Base-by-base conservation (phyloP, 2,329 filamentous ascomycete genomes). In the Coniella vitis region DNA sequence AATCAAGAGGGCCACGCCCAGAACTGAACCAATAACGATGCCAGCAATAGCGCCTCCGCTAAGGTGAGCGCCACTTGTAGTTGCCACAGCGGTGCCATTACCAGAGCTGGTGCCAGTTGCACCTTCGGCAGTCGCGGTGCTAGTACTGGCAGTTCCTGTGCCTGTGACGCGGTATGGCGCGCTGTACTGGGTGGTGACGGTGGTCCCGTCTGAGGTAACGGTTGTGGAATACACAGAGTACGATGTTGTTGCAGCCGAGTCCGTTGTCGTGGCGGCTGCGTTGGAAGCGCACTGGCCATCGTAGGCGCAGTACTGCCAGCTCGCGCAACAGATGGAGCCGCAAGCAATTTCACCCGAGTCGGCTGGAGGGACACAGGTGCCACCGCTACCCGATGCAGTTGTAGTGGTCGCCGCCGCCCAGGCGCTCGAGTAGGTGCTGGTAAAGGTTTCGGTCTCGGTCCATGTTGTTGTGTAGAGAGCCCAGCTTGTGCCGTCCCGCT, bases 11-110 rank as follows among this genome's bases (percentile, higher is more conserved):
- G 75, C 66, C 32, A 89, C 72, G 54, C 84, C 86, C 13, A 76
- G 75, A 42, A 90, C 72, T 10, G 80, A 77, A 54, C 86, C 86
- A 48, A 90, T 83, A 56, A 90, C 86, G 59, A 90, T 90, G 52
- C 86, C 86, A 14, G 87, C 86, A 58, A 90, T 90, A 52, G 84
- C 86, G 45, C 86, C 86, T 38, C 74, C 77, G 58, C 82, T 86
- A 47, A 90, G 74, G 22, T 60, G 56, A 38, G 68, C 64, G 48
- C 67, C 67, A 14, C 49, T 43, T 21, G 45, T 49, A 58, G 65
- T 63, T 31, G 70, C 71, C 29, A 57, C 59, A 8, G 63, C 67
- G 38, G 60, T 63, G 16, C 62, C 67, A 38, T 60, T 63, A 14
- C 58, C 62, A 8, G 63, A 65, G 20, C 68, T 68, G 29, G 78